Evolutionary conservation across 305 asterid genomes (phyloP), one percentile per base, ranked within the genome.

Genomic region (Fraxinus floribunda): DNA sequence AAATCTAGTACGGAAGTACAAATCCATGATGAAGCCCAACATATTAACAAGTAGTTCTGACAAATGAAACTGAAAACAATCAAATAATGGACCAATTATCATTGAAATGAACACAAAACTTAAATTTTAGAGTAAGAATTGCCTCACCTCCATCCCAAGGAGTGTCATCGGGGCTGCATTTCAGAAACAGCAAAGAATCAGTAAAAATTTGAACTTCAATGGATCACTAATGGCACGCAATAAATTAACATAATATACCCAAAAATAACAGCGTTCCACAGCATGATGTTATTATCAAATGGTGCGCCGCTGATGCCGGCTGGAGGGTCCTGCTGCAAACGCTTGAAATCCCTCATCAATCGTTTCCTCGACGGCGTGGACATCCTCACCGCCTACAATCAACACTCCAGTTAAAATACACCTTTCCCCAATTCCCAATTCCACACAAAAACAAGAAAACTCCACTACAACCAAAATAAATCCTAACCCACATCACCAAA

Each of bases 281-380:
- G 92, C 98, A 92, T 93, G 81, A 94, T 94, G 80, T 94, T 93
- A 75, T 86, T 91, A 41, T 92, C 97, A 39, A 87, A 86, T 0
- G 97, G 97, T 7, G 98, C 98, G 5, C 98, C 97, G 16, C 94
- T 93, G 87, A 94, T 91, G 77, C 97, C 98, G 18, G 97, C 95
- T 0, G 98, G 97, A 83, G 97, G 97, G 82, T 94, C 98, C 84
- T 91, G 94, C 90, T 91, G 97, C 71, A 94, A 71, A 88, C 97
- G 88, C 91, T 88, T 93, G 89, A 94, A 90, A 84, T 94, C 98
- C 91, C 97, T 94, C 97, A 93, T 93, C 87, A 93, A 80, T 70
- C 98, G 89, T 86, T 94, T 94, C 91, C 90, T 91, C 3, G 97
- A 88, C 35, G 97, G 92, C 70, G 98, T 93, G 11, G 97, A 94